phyloP scores from a whole-genome alignment of 1,284 basidiomycete genomes.

The Fomitopsis betulina region DNA sequence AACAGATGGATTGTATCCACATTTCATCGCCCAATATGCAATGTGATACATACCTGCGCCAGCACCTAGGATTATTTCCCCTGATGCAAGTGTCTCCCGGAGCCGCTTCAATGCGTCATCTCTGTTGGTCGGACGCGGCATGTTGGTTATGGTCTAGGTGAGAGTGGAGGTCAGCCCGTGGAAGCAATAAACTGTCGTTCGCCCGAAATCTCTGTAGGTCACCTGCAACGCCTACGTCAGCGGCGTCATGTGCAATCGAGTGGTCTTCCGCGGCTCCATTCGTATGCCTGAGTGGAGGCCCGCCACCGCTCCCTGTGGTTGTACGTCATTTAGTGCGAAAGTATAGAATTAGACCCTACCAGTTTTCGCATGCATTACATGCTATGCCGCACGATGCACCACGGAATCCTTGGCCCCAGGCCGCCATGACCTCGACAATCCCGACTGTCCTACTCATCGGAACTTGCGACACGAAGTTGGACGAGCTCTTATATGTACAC shows the following conservation, averaged over 20 bases:
- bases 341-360: neutral
- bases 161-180: neutral
- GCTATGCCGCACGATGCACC: neutral
- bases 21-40: neutral
- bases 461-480: constrained; percentile 23
- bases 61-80: constrained; percentile 17
- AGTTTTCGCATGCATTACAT: neutral
- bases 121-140: constrained; percentile 17
- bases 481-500: constrained; percentile 21
- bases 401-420: neutral
- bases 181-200: neutral
- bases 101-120: constrained; percentile 16
- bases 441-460: constrained; percentile 17
- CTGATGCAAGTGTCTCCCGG: constrained; percentile 14
- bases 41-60: constrained; percentile 11
- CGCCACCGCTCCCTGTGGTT: neutral
- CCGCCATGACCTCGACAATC: neutral
- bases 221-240: neutral
- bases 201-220: neutral
- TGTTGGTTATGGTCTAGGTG: neutral
- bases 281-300: neutral
- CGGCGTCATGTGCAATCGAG: neutral
- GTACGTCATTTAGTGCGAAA: no score
- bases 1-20: neutral
- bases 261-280: neutral